These are phyloP conservation scores for Rehmannia glutinosa DNA, from an alignment of 257 asterid genomes.

Conservation along the genomic window DNA sequence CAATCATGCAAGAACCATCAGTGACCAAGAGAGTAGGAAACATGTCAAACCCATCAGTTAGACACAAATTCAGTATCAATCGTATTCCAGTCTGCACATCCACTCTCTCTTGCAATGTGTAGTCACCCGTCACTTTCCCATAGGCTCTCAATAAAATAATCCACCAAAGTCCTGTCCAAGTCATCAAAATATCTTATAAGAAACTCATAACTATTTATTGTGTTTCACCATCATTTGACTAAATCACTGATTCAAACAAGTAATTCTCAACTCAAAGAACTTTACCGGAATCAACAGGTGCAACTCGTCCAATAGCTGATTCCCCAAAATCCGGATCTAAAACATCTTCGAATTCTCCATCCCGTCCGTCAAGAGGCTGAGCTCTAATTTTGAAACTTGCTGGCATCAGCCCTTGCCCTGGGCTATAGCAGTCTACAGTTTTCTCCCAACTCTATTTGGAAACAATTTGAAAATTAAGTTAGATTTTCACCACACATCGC, in stretches of 20 bases:
- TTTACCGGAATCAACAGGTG: slow-evolving; percentile 87
- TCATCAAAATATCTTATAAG: slow-evolving; percentile 2
- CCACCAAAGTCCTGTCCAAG: slow-evolving; percentile 75
- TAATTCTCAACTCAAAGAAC: background rate
- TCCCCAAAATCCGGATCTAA: slow-evolving; percentile 86
- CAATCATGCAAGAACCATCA: slow-evolving; percentile 87
- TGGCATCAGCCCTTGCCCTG: slow-evolving; percentile 84
- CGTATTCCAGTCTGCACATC: slow-evolving; percentile 76
- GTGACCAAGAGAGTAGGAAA: slow-evolving; percentile 76
- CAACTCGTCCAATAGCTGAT: slow-evolving; percentile 85
- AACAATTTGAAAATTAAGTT: slow-evolving; percentile 5
- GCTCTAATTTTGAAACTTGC: slow-evolving; percentile 72
- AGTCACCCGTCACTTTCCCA: slow-evolving; percentile 75
- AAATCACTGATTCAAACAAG: background rate
- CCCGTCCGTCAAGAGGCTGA: slow-evolving; percentile 53
- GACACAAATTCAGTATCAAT: slow-evolving; percentile 55
- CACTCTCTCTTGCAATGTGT: slow-evolving; percentile 68
- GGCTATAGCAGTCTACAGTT: slow-evolving; percentile 75
- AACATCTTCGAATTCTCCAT: slow-evolving; percentile 61
- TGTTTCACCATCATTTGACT: background rate
- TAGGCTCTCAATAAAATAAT: slow-evolving; percentile 71
- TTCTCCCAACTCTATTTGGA: slow-evolving; percentile 77
- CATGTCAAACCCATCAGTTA: slow-evolving; percentile 72
- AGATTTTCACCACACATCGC: background rate
- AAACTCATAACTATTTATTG: background rate